Conservation (phyloP, 768 basidiomycete species). For the Panellus pusillus region DNA sequence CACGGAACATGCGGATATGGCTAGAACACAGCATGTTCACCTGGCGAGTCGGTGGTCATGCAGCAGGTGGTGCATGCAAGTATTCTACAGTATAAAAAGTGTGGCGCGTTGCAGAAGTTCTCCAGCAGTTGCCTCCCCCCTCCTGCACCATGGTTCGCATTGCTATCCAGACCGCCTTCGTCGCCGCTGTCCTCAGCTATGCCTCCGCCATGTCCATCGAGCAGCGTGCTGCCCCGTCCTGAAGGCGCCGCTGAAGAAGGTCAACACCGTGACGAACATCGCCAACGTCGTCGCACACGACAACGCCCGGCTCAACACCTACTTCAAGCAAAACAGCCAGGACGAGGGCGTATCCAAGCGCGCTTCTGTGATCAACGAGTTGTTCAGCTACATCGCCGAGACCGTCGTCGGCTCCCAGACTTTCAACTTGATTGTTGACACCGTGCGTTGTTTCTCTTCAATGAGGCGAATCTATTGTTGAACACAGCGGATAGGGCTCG, state of each 20-base stretch:
- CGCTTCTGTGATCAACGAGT: neutral
- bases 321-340: neutral
- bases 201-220: neutral
- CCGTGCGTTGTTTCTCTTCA: neutral
- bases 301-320: constrained; percentile 1
- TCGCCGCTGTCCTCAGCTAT: neutral
- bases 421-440: constrained; percentile 5
- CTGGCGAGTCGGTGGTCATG: no score
- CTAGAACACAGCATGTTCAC: no score
- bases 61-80: no score
- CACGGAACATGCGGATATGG: no score
- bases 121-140: neutral
- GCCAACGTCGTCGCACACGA: neutral
- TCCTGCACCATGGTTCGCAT: neutral
- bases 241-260: constrained; percentile 1
- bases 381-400: neutral
- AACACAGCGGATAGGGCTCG: neutral
- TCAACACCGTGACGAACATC: neutral
- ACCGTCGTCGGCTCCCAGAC: constrained; percentile 1
- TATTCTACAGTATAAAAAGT: neutral
- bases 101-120: neutral
- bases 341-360: neutral
- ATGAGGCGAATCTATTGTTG: neutral
- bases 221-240: neutral
- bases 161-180: constrained; percentile 1